Evolutionary conservation across 1,284 basidiomycete species (phyloP), one percentile per base, ranked within the genome.

Genomic region (Lentinus polychrous): DNA sequence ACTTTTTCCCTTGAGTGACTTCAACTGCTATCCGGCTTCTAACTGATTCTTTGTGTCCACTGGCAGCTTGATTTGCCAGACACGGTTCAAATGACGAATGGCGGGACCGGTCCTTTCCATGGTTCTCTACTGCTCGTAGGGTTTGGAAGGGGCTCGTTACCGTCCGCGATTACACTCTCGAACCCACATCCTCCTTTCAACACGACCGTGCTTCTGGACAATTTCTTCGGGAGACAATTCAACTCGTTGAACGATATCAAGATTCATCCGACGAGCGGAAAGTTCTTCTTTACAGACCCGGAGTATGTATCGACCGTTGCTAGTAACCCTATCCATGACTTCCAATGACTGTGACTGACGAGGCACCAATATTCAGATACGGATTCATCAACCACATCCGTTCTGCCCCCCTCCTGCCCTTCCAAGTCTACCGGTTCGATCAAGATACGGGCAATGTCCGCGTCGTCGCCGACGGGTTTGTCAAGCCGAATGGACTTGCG

Each of bases 161-260:
- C 87, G 2, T 76, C 84, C 7, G 78, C 76, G 2, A 61, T 91
- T 18, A 79, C 75, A 0, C 70, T 83, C 33, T 79, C 89, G 45
- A 77, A 89, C 60, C 84, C 86, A 0, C 53, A 56, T 0, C 57
- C 76, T 11, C 87, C 87, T 0, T 72, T 61, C 55, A 64, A 65
- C 45, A 53, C 56, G 3, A 66, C 62, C 0, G 52, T 66, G 11
- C 51, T 66, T 6, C 53, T 66, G 11, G 65, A 66, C 49, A 66
- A 66, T 52, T 74, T 65, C 61, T 84, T 76, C 56, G 88, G 88
- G 2, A 71, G 84, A 7, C 86, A 90, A 57, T 91, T 91, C 68
- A 89, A 86, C 66, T 85, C 86, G 1, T 65, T 90, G 45, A 90
- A 91, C 61, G 89, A 92, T 59, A 68, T 84, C 50, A 87, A 84